phyloP scores from a whole-genome alignment of 1,284 basidiomycete species.

The Anthracocystis setariae region DNA sequence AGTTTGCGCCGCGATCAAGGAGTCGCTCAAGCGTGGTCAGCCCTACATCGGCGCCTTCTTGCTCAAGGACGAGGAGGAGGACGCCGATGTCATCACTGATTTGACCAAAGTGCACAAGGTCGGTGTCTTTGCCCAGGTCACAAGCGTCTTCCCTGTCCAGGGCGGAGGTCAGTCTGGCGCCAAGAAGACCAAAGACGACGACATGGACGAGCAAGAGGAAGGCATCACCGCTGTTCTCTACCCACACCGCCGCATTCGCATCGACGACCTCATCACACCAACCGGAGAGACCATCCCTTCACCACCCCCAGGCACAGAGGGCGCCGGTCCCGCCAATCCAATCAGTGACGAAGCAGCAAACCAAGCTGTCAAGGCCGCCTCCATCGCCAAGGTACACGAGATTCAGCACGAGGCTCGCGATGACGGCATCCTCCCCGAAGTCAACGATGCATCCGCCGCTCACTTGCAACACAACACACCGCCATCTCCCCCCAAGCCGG shows the following conservation, averaged over 20 bases:
- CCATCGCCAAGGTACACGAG: constrained; percentile 48
- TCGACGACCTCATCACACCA: constrained; percentile 77
- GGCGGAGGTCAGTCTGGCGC: constrained; percentile 59
- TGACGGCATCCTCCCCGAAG: constrained; percentile 45
- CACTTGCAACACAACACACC: constrained; percentile 30
- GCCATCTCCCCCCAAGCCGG: constrained; percentile 26
- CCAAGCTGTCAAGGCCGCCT: constrained; percentile 41
- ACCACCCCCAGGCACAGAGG: constrained; percentile 48
- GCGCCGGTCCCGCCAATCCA: constrained; percentile 47
- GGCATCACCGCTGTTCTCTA: constrained; percentile 90
- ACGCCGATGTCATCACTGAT: constrained; percentile 91
- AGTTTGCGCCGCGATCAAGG: constrained; percentile 93
- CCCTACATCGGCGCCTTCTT: constrained; percentile 98
- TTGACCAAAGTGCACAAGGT: constrained; percentile 88
- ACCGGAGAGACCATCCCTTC: constrained; percentile 47
- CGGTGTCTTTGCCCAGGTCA: constrained; percentile 97
- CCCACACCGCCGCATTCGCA: constrained; percentile 89
- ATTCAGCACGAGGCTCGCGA: constrained; percentile 51
- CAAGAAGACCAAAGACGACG: constrained; percentile 70
- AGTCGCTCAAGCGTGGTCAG: constrained; percentile 95
- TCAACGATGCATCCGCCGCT: constrained; percentile 39
- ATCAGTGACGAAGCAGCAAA: constrained; percentile 52
- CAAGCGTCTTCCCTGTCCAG: constrained; percentile 79
- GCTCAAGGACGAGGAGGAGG: constrained; percentile 91
- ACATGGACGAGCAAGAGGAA: constrained; percentile 82